Conservation (phyloP, 495 filamentous ascomycete species). For the Pyrenula massariospora region DNA sequence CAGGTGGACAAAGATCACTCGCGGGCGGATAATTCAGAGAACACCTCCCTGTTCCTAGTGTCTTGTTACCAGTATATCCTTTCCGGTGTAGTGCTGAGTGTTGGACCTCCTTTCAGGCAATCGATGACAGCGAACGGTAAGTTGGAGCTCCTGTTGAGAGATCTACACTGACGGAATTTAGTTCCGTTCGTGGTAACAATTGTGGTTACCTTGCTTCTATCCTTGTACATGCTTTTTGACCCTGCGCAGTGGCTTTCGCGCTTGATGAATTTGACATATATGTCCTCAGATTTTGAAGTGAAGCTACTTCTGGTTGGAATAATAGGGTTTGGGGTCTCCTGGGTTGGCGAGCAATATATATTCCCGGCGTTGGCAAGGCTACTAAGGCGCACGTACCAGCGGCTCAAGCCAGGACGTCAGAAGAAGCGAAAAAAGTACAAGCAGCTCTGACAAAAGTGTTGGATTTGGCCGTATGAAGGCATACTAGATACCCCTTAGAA, state of each 20-base stretch:
- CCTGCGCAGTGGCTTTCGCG: constrained; percentile 54
- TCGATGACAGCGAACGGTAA: constrained; percentile 68
- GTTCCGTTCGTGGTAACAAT: constrained; percentile 78
- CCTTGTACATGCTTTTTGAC: constrained; percentile 64
- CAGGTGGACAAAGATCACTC: constrained; percentile 59
- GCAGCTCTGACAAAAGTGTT: neutral
- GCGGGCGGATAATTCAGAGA: constrained; percentile 83
- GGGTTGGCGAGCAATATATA: constrained; percentile 55
- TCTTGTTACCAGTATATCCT: constrained; percentile 94
- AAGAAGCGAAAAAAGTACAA: constrained; percentile 89
- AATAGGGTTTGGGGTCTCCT: constrained; percentile 53
- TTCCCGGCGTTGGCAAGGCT: constrained; percentile 60
- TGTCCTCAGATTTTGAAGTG: constrained; percentile 58
- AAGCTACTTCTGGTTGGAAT: constrained; percentile 58
- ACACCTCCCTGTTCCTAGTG: constrained; percentile 76
- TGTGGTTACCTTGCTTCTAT: constrained; percentile 48
- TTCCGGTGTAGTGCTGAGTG: constrained; percentile 75
- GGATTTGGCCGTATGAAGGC: too few relatives aligned
- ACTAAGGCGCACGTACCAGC: constrained; percentile 46
- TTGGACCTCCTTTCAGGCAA: constrained; percentile 80
- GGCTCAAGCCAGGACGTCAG: constrained; percentile 38
- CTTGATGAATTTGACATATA: constrained; percentile 76
- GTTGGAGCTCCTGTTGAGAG: constrained; percentile 12
- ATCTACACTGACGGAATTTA: constrained; percentile 19
- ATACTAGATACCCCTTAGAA: too few relatives aligned